Conservation (phyloP, 345 rosid species). For the Citrus reticulata region DNA sequence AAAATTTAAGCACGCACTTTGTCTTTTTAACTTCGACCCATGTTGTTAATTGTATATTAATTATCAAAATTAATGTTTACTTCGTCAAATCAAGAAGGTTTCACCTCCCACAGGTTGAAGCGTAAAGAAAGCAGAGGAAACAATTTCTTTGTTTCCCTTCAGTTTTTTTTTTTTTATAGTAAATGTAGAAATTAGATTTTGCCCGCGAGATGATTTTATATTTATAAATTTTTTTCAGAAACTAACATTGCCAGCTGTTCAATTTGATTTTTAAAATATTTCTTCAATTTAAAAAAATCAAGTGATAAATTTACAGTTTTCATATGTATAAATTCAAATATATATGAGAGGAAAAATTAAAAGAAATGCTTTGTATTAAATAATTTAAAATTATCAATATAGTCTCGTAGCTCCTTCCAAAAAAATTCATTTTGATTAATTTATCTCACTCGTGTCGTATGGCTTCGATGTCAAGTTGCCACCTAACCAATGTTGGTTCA, state of each 20-base stretch:
- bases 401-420: no score
- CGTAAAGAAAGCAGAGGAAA: background rate
- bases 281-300: background rate
- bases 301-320: background rate
- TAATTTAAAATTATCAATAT: no score
- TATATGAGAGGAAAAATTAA: accelerated
- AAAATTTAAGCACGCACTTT: background rate
- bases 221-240: background rate
- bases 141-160: background rate
- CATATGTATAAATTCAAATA: no score
- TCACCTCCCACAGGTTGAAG: background rate
- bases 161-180: background rate
- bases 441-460: no score
- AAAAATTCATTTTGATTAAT: no score
- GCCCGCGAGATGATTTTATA: constrained; percentile 15
- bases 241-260: background rate
- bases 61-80: no score
- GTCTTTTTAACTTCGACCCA: background rate
- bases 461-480: background rate
- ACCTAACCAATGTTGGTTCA: background rate
- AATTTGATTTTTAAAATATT: background rate
- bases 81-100: constrained; percentile 10
- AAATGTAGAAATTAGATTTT: background rate
- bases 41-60: background rate
- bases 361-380: no score